Base-by-base conservation (phyloP, 768 basidiomycete species). In the Pulveroboletus frians region DNA sequence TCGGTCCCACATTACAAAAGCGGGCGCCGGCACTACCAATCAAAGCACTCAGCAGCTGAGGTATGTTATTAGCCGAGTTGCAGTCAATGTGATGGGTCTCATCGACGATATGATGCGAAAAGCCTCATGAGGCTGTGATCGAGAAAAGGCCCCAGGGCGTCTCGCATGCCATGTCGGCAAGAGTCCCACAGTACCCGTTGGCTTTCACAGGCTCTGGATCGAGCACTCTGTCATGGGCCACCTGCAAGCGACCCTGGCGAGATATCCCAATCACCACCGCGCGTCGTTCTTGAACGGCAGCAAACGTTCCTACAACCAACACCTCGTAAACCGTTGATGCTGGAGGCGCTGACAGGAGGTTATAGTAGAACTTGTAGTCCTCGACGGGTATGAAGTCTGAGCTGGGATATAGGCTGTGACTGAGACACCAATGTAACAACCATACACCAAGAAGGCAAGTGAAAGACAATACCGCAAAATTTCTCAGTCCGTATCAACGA, bases 401-500 rank as follows among this genome's bases (percentile, higher is more conserved):
- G 23, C 30, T 49, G 39, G 17, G 11, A 49, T 32, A 51, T 38
- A 46, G 15, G 14, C 26, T 44, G 18, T 27, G 37, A 42, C 50
- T 30, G 26, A n/a, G 10, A 36, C 17, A 21, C 37, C 31, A 43
- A 38, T 55, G 46, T 44, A 42, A 52, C 39, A 46, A 54, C 35
- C 30, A 17, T 53, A 57, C 39, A 52, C 35, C 23, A 43, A 20
- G 40, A 34, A 39, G 29, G 23, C 30, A 42, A 11, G 49, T 10
- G 34, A 35, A 45, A 35, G 18, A 52, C 40, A 21, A 38, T 23
- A 47, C 49, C 40, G 39, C 26, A 45, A 43, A 39, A 17, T 14
- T 39, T 46, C 32, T 66, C 51, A 67, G 36, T 67, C 67, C 11
- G 52, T 76, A 53, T 84, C 83, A 46, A 78, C 76, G 30, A 88